Percentiles rank a stretch among this genome's conserved stretches.
Conservation (phyloP, 257 asterid species). For the Mentha longifolia region DNA sequence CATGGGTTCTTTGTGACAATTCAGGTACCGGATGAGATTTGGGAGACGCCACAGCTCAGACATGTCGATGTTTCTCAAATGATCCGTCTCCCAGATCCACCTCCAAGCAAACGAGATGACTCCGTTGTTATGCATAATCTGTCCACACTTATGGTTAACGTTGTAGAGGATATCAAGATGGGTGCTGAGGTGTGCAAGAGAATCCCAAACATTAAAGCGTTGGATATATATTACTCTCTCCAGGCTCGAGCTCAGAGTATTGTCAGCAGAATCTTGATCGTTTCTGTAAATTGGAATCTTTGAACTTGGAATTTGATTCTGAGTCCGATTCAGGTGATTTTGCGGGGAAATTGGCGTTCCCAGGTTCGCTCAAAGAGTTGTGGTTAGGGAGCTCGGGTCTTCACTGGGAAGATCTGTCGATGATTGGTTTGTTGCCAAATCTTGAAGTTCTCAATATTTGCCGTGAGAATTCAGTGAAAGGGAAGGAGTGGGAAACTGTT, state of each 20-base stretch:
- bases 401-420: neutral
- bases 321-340: no score
- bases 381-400: neutral
- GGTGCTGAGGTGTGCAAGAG: neutral
- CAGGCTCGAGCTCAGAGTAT: neutral
- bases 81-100: no score
- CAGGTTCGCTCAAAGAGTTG: neutral
- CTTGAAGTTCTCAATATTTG: neutral
- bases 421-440: slow-evolving; percentile 8
- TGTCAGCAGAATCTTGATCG: neutral
- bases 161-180: neutral
- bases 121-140: no score
- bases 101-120: no score
- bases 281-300: no score
- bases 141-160: no score
- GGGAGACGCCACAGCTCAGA: no score
- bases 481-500: neutral
- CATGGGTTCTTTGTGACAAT: no score
- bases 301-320: no score
- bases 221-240: neutral
- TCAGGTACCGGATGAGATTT: no score
- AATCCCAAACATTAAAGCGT: neutral
- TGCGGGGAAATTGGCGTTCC: neutral
- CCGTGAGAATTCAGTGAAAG: no score
- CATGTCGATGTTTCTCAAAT: no score